Percentiles rank a stretch among this genome's conserved stretches.
Evolutionary conservation across 768 basidiomycete species (phyloP).

Genomic region (Lentinula raphanica): DNA sequence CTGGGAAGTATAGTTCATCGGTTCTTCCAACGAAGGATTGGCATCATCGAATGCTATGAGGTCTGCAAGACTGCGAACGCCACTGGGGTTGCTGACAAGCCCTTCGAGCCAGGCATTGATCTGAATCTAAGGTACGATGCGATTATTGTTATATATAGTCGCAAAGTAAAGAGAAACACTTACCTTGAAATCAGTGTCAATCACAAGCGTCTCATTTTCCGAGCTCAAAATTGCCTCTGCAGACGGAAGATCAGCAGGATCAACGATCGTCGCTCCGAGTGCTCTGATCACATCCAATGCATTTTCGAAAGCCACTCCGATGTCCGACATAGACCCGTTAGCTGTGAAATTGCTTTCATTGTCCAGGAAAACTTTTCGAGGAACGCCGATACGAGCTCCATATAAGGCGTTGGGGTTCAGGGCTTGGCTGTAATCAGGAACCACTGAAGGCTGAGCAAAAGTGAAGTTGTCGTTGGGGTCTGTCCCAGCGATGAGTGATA

Average conservation of each 20-base stretch:
- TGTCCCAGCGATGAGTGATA: constrained; percentile 51
- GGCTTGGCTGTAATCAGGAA: constrained; percentile 55
- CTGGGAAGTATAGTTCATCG: not conserved
- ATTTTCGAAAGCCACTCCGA: constrained; percentile 31
- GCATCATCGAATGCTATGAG: constrained; percentile 37
- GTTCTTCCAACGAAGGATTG: constrained; percentile 32
- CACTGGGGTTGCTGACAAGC: constrained; percentile 33
- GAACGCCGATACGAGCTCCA: constrained; percentile 53
- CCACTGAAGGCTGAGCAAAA: constrained; percentile 40
- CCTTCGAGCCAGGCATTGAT: constrained; percentile 32
- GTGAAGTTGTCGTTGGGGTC: constrained; percentile 55
- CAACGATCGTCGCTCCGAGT: constrained; percentile 40
- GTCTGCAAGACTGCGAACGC: constrained; percentile 35
- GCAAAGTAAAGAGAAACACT: constrained; percentile 21
- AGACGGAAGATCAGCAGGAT: constrained; percentile 40
- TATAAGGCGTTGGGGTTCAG: constrained; percentile 41
- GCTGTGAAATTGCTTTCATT: not conserved
- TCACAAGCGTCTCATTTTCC: no score
- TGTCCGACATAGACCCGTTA: constrained; percentile 11
- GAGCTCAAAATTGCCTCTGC: constrained; percentile 27
- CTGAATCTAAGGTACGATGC: no score
- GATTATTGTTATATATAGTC: no score
- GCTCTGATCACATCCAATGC: constrained; percentile 30
- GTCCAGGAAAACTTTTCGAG: constrained; percentile 34
- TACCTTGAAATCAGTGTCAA: constrained; percentile 39